A percentile compares a stretch with the other conserved stretches of the same genome.
Conservation (phyloP, 2,329 filamentous ascomycete species). For the Claviceps africana region DNA sequence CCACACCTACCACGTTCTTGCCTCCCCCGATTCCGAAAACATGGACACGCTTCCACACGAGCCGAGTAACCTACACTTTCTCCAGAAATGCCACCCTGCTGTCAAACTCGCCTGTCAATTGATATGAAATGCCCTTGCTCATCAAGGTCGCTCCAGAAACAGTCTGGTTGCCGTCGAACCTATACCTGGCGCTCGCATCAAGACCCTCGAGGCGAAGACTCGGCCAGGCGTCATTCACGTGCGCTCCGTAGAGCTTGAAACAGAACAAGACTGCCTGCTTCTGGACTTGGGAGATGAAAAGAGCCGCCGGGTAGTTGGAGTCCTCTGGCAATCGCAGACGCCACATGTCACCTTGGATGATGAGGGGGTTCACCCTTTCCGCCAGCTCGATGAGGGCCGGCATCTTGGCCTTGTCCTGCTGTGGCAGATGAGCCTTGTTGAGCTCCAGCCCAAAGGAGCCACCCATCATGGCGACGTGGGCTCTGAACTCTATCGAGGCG, state of each 20-base stretch:
- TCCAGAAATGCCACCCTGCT: conserved; percentile 43
- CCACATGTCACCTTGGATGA: too few species aligned
- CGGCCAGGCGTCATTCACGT: conserved; percentile 37
- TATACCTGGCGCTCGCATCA: conserved; percentile 39
- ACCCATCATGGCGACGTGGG: too few species aligned
- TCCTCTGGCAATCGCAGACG: too few species aligned
- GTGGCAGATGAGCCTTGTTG: too few species aligned
- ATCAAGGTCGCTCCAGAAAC: conserved; percentile 47
- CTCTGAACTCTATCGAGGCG: too few species aligned
- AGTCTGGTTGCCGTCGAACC: conserved; percentile 33
- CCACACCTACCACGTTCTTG: not conserved
- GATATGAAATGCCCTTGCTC: conserved; percentile 44
- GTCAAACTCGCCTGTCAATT: conserved; percentile 35
- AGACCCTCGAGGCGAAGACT: conserved; percentile 41
- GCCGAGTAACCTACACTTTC: conserved; percentile 13
- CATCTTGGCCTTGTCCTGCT: too few species aligned
- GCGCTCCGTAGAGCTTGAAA: conserved; percentile 24
- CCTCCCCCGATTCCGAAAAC: not conserved
- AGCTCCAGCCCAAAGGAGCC: too few species aligned
- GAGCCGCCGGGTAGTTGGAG: too few species aligned
- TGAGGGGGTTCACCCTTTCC: too few species aligned
- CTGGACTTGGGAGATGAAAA: too few species aligned
- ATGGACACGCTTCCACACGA: not conserved
- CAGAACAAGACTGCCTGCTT: too few species aligned
- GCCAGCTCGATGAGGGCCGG: too few species aligned